Evolutionary conservation across 441 rosid genomes (phyloP).

Genomic region (Bruguiera hainesii): DNA sequence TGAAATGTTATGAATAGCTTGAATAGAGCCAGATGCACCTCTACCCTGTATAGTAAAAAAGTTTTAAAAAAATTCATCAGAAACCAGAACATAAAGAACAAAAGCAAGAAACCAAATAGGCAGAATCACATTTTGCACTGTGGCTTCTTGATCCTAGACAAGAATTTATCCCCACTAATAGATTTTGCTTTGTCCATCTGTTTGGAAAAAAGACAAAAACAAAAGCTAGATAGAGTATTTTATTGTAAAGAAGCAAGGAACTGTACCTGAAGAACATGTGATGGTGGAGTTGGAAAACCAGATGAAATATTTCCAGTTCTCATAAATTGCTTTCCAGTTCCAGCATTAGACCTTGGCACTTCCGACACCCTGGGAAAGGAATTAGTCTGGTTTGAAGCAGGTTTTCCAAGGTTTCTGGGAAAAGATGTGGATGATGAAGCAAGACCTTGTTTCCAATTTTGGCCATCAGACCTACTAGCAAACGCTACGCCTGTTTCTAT

Average conservation of each 20-base stretch:
- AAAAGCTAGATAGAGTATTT: background rate
- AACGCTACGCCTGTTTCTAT: conserved; percentile 40
- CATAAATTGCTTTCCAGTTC: conserved; percentile 41
- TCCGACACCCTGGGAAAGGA: conserved; percentile 40
- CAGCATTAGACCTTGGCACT: conserved; percentile 40
- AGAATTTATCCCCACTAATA: no score
- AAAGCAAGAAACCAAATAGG: no score
- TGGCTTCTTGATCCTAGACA: no score
- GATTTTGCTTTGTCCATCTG: no score
- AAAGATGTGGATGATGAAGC: conserved; percentile 47
- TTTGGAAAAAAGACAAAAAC: background rate
- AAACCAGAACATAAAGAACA: background rate
- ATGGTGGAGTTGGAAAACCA: conserved; percentile 33
- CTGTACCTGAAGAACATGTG: conserved; percentile 47
- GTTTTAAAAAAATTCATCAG: conserved; percentile 12
- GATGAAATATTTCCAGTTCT: conserved; percentile 41
- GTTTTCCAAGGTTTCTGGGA: conserved; percentile 43
- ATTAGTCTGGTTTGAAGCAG: conserved; percentile 39
- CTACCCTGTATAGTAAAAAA: conserved; percentile 46
- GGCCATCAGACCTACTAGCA: conserved; percentile 41
- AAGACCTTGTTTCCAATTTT: conserved; percentile 41
- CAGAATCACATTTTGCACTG: no score
- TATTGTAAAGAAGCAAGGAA: background rate
- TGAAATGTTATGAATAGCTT: conserved; percentile 37
- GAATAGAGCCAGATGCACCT: conserved; percentile 46